Percentiles rank a stretch among this genome's conserved stretches.
These are phyloP conservation scores for Aspergillus aculeatus DNA, from an alignment of 2,329 filamentous ascomycete genomes.

Conservation along the genomic window DNA sequence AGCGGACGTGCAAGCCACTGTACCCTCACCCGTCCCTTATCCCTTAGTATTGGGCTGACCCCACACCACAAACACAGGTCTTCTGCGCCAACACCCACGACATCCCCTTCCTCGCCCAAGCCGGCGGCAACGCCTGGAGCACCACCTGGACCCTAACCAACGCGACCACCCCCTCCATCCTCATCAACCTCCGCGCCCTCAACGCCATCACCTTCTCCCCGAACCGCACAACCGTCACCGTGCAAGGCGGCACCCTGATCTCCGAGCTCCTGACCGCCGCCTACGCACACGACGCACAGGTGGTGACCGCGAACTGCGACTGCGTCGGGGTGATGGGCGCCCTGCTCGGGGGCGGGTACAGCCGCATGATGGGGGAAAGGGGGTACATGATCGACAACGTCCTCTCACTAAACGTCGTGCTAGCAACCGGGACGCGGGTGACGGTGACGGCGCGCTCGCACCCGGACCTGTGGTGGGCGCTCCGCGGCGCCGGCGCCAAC, in stretches of 20 bases:
- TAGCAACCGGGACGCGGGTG: too few species aligned
- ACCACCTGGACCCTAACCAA: not conserved
- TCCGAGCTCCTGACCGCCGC: not conserved
- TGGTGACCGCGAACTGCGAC: constrained; percentile 4
- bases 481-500: constrained; percentile 8
- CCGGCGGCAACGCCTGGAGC: constrained; percentile 4
- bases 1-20: too few species aligned
- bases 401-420: not conserved
- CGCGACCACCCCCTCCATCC: not conserved
- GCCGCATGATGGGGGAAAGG: not conserved
- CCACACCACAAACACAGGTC: too few species aligned
- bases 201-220: not conserved
- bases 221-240: not conserved
- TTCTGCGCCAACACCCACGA: not conserved
- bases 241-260: not conserved
- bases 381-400: constrained; percentile 7
- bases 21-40: too few species aligned
- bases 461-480: constrained; percentile 9
- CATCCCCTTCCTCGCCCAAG: constrained; percentile 8
- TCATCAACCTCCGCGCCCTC: not conserved
- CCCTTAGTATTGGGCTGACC: too few species aligned
- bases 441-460: not conserved
- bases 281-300: not conserved
- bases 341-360: constrained; percentile 5
- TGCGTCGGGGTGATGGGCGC: constrained; percentile 2